Evolutionary conservation across 2,329 filamentous ascomycete genomes (phyloP).

Genomic region (Magnaporthales sp.): DNA sequence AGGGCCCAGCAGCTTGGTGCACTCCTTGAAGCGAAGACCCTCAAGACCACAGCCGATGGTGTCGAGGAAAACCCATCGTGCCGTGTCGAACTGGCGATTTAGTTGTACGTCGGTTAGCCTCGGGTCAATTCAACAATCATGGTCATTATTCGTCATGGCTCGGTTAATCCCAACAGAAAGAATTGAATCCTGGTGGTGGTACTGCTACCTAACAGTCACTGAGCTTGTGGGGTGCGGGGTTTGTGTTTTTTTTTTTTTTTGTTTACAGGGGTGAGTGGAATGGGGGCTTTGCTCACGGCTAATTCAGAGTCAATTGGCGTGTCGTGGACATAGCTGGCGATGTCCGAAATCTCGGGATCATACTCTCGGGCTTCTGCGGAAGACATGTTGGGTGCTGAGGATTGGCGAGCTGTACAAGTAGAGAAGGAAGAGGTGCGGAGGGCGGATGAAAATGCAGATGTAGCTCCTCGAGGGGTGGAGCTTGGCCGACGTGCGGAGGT

Average conservation of each 20-base stretch:
- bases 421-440: slow-evolving; percentile 1
- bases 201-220: background rate
- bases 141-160: slow-evolving; percentile 2
- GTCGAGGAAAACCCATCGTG: slow-evolving; percentile 92
- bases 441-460: background rate
- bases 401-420: slow-evolving; percentile 3
- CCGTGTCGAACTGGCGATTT: slow-evolving; percentile 71
- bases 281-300: slow-evolving; percentile 55
- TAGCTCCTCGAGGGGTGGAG: slow-evolving; percentile 3
- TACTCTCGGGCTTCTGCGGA: slow-evolving; percentile 50
- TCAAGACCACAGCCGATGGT: slow-evolving; percentile 95
- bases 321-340: slow-evolving; percentile 90
- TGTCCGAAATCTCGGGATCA: slow-evolving; percentile 89
- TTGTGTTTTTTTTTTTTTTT: background rate
- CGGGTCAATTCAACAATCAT: slow-evolving; percentile 6
- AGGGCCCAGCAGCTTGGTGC: slow-evolving; percentile 88
- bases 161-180: background rate
- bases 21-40: slow-evolving; percentile 91
- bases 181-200: background rate
- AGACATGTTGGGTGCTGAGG: slow-evolving; percentile 40
- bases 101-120: slow-evolving; percentile 11
- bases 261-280: background rate
- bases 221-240: slow-evolving; percentile 1
- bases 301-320: slow-evolving; percentile 85
- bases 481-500: background rate